These are phyloP conservation scores for Talaromyces stipitatus DNA, from an alignment of 495 filamentous ascomycete species.

Conservation along the genomic window DNA sequence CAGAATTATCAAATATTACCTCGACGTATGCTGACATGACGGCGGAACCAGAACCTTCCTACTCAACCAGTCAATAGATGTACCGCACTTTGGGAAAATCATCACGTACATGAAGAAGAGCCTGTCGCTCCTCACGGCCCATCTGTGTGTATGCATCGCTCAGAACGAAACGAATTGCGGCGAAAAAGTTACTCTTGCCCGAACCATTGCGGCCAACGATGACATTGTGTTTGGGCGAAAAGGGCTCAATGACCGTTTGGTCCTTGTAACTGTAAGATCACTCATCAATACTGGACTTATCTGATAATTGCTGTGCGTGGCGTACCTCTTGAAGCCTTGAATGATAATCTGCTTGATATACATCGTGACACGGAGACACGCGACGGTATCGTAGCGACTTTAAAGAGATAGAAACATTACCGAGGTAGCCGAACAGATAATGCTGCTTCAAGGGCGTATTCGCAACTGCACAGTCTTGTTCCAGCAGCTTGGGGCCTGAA, in stretches of 20 bases:
- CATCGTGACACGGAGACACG: slow-evolving; percentile 50
- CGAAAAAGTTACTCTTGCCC: slow-evolving; percentile 99
- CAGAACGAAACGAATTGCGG: slow-evolving; percentile 95
- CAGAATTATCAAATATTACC: slow-evolving; percentile 96
- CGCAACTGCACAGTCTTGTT: not conserved
- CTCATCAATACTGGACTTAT: not conserved
- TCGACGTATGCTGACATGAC: slow-evolving; percentile 99
- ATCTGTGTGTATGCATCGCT: slow-evolving; percentile 97
- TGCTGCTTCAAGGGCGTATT: not conserved
- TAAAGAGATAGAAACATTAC: slow-evolving; percentile 29
- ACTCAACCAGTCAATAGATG: slow-evolving; percentile 15
- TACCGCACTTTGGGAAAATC: not conserved
- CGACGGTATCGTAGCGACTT: slow-evolving; percentile 23
- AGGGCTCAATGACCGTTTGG: slow-evolving; percentile 96
- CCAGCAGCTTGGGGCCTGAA: not conserved
- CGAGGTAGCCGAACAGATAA: slow-evolving; percentile 15
- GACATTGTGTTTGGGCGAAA: slow-evolving; percentile 96
- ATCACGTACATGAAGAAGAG: slow-evolving; percentile 67
- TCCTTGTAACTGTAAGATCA: slow-evolving; percentile 78
- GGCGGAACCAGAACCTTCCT: slow-evolving; percentile 92
- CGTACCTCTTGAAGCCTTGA: slow-evolving; percentile 97
- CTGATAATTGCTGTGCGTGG: not conserved
- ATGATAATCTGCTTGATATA: slow-evolving; percentile 99
- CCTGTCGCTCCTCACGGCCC: slow-evolving; percentile 91
- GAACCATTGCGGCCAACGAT: slow-evolving; percentile 99